A percentile compares a stretch with the other conserved stretches of the same genome.
phyloP scores from a whole-genome alignment of 352 stramenopile species.

The Phytophthora ramorum region DNA sequence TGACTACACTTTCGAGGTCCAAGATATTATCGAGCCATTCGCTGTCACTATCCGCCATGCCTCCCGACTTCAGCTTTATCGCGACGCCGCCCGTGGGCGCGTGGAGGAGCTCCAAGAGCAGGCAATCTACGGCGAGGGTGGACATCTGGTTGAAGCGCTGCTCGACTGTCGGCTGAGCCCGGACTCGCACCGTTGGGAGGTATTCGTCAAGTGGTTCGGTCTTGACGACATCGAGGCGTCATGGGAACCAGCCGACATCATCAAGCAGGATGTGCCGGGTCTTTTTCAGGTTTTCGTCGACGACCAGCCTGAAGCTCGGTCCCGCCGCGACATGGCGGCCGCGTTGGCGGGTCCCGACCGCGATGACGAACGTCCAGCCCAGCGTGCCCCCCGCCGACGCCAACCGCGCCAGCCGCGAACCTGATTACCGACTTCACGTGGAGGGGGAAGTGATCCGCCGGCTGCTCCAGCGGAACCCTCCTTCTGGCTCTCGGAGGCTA shows the following conservation, averaged over 20 bases:
- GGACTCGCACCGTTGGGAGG: slow-evolving; percentile 1
- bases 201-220: slow-evolving; percentile 17
- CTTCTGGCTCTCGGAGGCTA: too few species aligned
- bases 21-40: slow-evolving; percentile 23
- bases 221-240: slow-evolving; percentile 12
- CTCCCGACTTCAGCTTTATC: slow-evolving; percentile 22
- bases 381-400: too few species aligned
- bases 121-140: slow-evolving; percentile 3
- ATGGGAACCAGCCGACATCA: slow-evolving; percentile 8
- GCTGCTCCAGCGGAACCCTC: too few species aligned
- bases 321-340: too few species aligned
- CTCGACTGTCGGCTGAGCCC: slow-evolving; percentile 2
- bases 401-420: too few species aligned
- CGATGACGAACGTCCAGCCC: too few species aligned
- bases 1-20: slow-evolving; percentile 33
- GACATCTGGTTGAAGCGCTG: slow-evolving; percentile 13
- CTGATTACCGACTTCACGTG: too few species aligned
- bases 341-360: too few species aligned
- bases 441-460: too few species aligned
- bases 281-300: slow-evolving; percentile 1
- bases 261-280: slow-evolving; percentile 1
- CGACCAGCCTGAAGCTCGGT: background rate
- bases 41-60: slow-evolving; percentile 3
- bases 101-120: slow-evolving; percentile 5
- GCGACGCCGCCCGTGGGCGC: background rate